Evolutionary conservation across 106 monocot species (phyloP).

Genomic region (Allium sativum): DNA sequence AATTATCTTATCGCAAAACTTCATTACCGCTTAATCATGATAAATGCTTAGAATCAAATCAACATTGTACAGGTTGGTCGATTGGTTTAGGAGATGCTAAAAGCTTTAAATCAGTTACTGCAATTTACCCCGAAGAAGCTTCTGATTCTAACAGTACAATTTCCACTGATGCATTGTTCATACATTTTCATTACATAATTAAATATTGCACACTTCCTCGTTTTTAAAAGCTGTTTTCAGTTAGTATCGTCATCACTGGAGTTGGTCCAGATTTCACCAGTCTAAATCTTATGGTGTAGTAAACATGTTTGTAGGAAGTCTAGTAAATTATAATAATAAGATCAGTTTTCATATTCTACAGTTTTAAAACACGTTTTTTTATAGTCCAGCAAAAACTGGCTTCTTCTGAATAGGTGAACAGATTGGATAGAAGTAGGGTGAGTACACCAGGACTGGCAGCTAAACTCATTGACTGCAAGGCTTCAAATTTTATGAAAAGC

Average conservation of each 20-base stretch:
- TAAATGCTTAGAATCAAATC: not conserved
- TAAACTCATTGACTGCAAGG: conserved; percentile 62
- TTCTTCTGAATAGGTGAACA: conserved; percentile 44
- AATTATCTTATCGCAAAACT: not conserved
- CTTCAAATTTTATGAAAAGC: conserved; percentile 42
- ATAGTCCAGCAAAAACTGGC: not conserved
- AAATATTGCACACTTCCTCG: not conserved
- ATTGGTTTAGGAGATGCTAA: conserved; percentile 36
- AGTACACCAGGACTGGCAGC: conserved; percentile 73
- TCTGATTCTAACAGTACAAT: conserved; percentile 68
- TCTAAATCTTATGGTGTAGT: conserved; percentile 80
- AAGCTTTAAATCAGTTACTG: conserved; percentile 71
- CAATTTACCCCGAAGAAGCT: conserved; percentile 61
- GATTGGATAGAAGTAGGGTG: conserved; percentile 87
- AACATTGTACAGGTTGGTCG: conserved; percentile 51
- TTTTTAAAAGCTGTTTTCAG: conserved; percentile 27
- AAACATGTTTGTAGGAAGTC: conserved; percentile 76
- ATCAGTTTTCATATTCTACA: not conserved
- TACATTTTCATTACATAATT: not conserved
- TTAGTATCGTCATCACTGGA: conserved; percentile 73
- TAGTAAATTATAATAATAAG: conserved; percentile 32
- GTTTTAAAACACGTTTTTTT: not conserved
- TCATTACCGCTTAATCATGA: not conserved
- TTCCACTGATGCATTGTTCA: not conserved
- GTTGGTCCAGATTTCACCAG: conserved; percentile 81